Percentiles rank a stretch among this genome's conserved stretches.
Evolutionary conservation across 2,329 filamentous ascomycete genomes (phyloP).

Genomic region (Rugonectria rugulosa): DNA sequence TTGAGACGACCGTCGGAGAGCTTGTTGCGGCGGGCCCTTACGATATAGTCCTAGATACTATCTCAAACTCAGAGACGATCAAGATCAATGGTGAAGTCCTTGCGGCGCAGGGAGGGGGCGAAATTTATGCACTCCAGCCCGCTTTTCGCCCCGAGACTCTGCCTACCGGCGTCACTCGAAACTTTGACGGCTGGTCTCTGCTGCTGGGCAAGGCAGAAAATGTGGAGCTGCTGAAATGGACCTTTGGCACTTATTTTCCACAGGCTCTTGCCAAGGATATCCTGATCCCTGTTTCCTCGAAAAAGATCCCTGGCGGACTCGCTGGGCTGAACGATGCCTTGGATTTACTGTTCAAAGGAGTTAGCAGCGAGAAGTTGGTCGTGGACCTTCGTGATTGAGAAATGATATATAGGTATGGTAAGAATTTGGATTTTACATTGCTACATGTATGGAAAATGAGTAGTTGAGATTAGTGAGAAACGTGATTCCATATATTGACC

Average conservation of each 20-base stretch:
- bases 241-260: constrained; percentile 25
- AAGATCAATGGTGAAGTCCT: constrained; percentile 25
- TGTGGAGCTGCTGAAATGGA: constrained; percentile 21
- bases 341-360: constrained; percentile 22
- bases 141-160: constrained; percentile 23
- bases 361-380: constrained; percentile 31
- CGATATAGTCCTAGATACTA: constrained; percentile 23
- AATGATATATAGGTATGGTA: too few relatives aligned
- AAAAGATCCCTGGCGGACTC: constrained; percentile 25
- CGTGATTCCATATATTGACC: too few relatives aligned
- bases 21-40: constrained; percentile 23
- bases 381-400: background rate
- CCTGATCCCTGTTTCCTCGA: constrained; percentile 20
- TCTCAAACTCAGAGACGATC: constrained; percentile 24
- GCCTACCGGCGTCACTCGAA: constrained; percentile 21
- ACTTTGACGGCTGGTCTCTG: constrained; percentile 31
- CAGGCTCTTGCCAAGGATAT: constrained; percentile 18
- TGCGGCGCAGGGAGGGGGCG: constrained; percentile 20
- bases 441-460: too few relatives aligned
- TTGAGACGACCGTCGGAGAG: constrained; percentile 4
- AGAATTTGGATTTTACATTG: too few relatives aligned
- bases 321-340: constrained; percentile 24
- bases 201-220: constrained; percentile 28
- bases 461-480: too few relatives aligned
- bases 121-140: constrained; percentile 28